These are phyloP conservation scores for Cyclotella cryptica DNA, from an alignment of 108 stramenopile genomes.

Conservation along the genomic window DNA sequence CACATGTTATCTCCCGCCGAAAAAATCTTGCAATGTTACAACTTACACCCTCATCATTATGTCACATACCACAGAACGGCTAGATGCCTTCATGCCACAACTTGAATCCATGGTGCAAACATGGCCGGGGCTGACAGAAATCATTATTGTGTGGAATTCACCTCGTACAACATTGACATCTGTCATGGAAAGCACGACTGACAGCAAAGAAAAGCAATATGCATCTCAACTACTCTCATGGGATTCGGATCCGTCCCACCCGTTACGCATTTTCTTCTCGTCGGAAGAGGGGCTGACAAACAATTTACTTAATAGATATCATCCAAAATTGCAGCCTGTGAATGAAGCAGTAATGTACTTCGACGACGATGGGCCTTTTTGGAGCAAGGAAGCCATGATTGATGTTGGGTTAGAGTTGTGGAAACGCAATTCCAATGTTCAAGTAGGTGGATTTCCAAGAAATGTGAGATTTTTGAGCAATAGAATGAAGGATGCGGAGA, in stretches of 20 bases:
- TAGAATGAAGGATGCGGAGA: constrained; percentile 50
- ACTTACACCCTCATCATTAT: constrained; percentile 59
- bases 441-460: constrained; percentile 87
- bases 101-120: constrained; percentile 39
- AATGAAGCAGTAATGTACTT: constrained; percentile 90
- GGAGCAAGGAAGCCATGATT: constrained; percentile 64
- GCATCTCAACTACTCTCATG: constrained; percentile 57
- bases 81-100: constrained; percentile 51
- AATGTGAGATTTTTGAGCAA: constrained; percentile 59
- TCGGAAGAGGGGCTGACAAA: constrained; percentile 76
- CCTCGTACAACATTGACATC: constrained; percentile 56
- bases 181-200: constrained; percentile 14
- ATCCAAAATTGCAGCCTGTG: constrained; percentile 72
- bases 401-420: constrained; percentile 83
- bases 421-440: constrained; percentile 87
- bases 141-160: constrained; percentile 90
- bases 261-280: constrained; percentile 83
- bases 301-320: constrained; percentile 89
- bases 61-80: constrained; percentile 59
- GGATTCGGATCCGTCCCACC: constrained; percentile 52
- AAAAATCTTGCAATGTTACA: constrained; percentile 46
- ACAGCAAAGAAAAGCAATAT: constrained; percentile 43
- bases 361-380: constrained; percentile 93
- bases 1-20: constrained; percentile 55
- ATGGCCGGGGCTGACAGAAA: constrained; percentile 64